These are phyloP conservation scores for Apophysomyces elegans DNA, from an alignment of 371 early-diverging fungal genomes.

Conservation along the genomic window DNA sequence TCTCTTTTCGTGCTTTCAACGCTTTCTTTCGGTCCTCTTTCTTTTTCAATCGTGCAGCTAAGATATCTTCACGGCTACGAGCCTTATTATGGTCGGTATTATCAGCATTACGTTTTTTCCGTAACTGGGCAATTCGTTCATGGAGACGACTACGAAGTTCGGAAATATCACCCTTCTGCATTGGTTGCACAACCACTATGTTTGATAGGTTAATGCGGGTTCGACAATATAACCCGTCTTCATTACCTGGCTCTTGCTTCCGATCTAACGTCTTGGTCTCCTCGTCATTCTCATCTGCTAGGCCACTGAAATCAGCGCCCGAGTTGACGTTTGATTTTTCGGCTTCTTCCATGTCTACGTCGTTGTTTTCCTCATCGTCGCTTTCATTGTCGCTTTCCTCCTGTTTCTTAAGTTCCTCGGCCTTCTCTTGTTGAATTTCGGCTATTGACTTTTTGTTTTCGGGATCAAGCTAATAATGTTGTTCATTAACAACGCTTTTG, in stretches of 20 bases:
- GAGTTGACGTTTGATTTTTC: constrained; percentile 37
- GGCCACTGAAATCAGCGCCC: constrained; percentile 33
- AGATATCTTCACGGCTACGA: constrained; percentile 73
- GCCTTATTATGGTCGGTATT: constrained; percentile 47
- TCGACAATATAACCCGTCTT: not conserved
- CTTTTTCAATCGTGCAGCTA: constrained; percentile 78
- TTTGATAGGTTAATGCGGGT: not conserved
- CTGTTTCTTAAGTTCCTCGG: constrained; percentile 32
- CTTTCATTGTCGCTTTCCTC: constrained; percentile 25
- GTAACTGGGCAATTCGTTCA: constrained; percentile 69
- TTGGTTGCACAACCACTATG: constrained; percentile 31
- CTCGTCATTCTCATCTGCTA: constrained; percentile 14
- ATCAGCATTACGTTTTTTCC: constrained; percentile 70
- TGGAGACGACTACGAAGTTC: constrained; percentile 76
- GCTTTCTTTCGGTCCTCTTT: constrained; percentile 74
- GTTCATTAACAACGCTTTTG: too few relatives aligned
- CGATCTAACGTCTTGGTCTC: constrained; percentile 22
- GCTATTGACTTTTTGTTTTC: constrained; percentile 55
- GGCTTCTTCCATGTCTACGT: constrained; percentile 32
- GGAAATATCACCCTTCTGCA: constrained; percentile 55
- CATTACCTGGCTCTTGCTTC: constrained; percentile 10
- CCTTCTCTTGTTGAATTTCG: constrained; percentile 54
- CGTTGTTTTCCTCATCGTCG: constrained; percentile 27
- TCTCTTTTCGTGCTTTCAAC: constrained; percentile 71
- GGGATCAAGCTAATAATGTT: constrained; percentile 46